These are phyloP conservation scores for Lipomyces yamanashiensis DNA, from an alignment of 805 yeast species.

Conservation along the genomic window DNA sequence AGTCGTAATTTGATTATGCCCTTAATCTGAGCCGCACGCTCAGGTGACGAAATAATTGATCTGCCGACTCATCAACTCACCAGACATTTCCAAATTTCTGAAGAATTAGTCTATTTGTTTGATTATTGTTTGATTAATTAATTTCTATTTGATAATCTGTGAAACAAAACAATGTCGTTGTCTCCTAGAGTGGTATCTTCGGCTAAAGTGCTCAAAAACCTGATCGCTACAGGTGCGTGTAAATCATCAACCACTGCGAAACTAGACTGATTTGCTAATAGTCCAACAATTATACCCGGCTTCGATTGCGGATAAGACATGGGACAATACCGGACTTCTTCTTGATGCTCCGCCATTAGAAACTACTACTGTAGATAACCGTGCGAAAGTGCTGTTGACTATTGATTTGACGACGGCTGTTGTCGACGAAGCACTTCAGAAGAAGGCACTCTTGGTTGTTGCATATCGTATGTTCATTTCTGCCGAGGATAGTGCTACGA, in stretches of 20 bases:
- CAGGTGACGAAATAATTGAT: no score
- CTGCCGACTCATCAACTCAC: no score
- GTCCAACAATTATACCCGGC: constrained; percentile 82
- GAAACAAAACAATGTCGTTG: neutral
- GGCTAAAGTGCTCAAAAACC: constrained; percentile 17
- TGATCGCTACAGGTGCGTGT: constrained; percentile 23
- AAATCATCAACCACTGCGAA: neutral
- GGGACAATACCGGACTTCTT: constrained; percentile 96
- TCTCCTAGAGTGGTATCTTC: constrained; percentile 5
- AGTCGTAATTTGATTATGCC: no score
- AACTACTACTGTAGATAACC: constrained; percentile 25
- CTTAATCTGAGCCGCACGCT: no score
- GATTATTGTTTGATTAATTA: no score
- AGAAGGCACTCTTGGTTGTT: constrained; percentile 58
- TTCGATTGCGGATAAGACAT: constrained; percentile 77
- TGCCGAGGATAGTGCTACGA: neutral
- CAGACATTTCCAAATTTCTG: no score
- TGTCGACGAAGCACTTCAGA: constrained; percentile 76
- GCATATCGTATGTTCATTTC: constrained; percentile 62
- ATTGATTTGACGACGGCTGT: constrained; percentile 85
- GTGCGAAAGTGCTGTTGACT: constrained; percentile 62
- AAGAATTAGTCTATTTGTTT: no score
- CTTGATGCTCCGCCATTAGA: constrained; percentile 62
- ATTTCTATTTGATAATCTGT: neutral
- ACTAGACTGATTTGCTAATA: neutral